These are phyloP conservation scores for Penicillium bialowiezense DNA, from an alignment of 495 filamentous ascomycete species.

Conservation along the genomic window DNA sequence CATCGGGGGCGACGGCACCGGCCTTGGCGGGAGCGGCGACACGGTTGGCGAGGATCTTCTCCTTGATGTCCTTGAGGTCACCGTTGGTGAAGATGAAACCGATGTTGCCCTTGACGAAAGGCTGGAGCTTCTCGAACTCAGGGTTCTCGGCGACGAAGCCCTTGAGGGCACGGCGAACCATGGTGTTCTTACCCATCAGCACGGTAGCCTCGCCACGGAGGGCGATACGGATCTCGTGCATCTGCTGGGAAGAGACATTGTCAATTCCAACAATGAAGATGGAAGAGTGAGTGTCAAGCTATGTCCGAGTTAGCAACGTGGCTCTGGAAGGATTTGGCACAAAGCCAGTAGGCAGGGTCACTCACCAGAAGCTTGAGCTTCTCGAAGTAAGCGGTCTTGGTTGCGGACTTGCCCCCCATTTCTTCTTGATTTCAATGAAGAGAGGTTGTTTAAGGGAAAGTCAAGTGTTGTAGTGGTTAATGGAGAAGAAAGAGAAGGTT, in stretches of 20 bases:
- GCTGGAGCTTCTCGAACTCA: constrained; percentile 95
- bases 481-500: constrained; percentile 19
- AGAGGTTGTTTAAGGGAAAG: constrained; percentile 95
- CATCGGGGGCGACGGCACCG: constrained; percentile 86
- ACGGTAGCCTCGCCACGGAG: constrained; percentile 88
- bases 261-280: constrained; percentile 97
- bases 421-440: constrained; percentile 87
- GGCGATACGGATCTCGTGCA: constrained; percentile 97
- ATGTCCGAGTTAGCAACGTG: too few relatives aligned
- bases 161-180: constrained; percentile 98
- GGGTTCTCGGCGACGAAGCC: constrained; percentile 87
- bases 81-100: constrained; percentile 99
- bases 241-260: constrained; percentile 99
- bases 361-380: constrained; percentile 80
- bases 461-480: constrained; percentile 28
- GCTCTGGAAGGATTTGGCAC: too few relatives aligned
- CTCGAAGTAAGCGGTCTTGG: constrained; percentile 98
- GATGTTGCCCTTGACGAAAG: constrained; percentile 94
- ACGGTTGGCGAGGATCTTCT: constrained; percentile 94
- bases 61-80: constrained; percentile 86
- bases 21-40: constrained; percentile 96
- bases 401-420: constrained; percentile 96
- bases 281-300: constrained; percentile 73
- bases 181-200: constrained; percentile 99
- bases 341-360: not conserved